These are phyloP conservation scores for Microcera coccophila DNA, from an alignment of 2,329 filamentous ascomycete genomes.

Conservation along the genomic window DNA sequence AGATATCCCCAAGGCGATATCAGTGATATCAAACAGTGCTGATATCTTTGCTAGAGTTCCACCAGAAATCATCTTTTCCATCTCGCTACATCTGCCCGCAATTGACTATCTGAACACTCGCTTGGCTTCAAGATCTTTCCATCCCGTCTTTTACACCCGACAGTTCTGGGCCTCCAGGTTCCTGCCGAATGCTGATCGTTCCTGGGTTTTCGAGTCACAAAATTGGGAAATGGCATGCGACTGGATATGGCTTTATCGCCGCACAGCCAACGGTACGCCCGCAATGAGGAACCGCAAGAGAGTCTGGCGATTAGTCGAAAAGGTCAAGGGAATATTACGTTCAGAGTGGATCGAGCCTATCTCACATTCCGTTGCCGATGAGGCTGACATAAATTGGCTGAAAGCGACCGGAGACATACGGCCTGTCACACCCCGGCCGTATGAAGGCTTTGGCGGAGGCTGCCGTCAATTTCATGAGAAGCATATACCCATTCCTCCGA, in stretches of 20 bases:
- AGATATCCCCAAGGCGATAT: background rate
- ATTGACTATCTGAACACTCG: constrained; percentile 11
- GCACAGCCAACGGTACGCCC: constrained; percentile 7
- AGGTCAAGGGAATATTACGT: constrained; percentile 7
- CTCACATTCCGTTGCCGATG: constrained; percentile 1
- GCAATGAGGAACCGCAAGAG: constrained; percentile 11
- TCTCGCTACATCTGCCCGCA: constrained; percentile 5
- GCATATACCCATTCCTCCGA: constrained; percentile 2
- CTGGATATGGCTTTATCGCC: constrained; percentile 10
- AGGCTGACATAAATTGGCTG: constrained; percentile 2
- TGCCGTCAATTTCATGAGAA: constrained; percentile 8
- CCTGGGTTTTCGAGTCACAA: constrained; percentile 12
- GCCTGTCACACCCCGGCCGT: constrained; percentile 1
- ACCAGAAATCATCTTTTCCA: constrained; percentile 6
- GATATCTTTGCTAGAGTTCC: constrained; percentile 2
- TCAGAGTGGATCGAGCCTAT: constrained; percentile 8
- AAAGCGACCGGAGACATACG: constrained; percentile 7
- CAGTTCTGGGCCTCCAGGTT: constrained; percentile 13
- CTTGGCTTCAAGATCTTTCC: constrained; percentile 6
- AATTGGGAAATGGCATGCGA: constrained; percentile 5
- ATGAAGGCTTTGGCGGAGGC: constrained; percentile 5
- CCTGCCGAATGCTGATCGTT: constrained; percentile 7
- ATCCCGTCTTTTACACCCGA: constrained; percentile 7
- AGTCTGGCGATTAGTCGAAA: constrained; percentile 8
- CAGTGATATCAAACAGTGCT: background rate